These are phyloP conservation scores for Fusarium lyarnte DNA, from an alignment of 2,329 filamentous ascomycete genomes.

Conservation along the genomic window DNA sequence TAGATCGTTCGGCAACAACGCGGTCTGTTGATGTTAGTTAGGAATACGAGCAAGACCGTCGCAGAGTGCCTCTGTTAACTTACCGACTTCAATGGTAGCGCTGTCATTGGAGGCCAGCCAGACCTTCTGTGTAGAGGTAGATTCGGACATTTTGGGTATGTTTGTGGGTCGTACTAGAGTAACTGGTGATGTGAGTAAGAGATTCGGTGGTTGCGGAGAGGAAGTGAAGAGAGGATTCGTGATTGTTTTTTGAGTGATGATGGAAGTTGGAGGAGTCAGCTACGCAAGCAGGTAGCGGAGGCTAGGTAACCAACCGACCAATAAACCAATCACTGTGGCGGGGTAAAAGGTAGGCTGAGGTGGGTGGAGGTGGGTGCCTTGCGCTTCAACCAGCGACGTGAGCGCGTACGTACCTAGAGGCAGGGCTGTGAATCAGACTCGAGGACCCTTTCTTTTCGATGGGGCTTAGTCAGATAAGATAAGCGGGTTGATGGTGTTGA, in stretches of 20 bases:
- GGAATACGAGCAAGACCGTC: conserved; percentile 13
- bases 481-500: background rate
- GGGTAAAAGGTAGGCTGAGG: conserved; percentile 35
- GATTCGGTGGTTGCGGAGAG: background rate
- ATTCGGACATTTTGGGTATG: conserved; percentile 50
- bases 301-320: conserved; percentile 22
- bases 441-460: conserved; percentile 15
- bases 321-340: conserved; percentile 38
- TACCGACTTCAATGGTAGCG: conserved; percentile 58
- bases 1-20: conserved; percentile 86
- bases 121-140: conserved; percentile 53
- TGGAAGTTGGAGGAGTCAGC: conserved; percentile 39
- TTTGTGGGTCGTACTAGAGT: background rate
- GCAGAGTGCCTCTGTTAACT: conserved; percentile 41
- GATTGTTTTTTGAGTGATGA: conserved; percentile 28
- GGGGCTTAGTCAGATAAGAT: conserved; percentile 10
- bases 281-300: conserved; percentile 1
- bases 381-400: conserved; percentile 16
- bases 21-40: conserved; percentile 66
- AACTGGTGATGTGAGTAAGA: conserved; percentile 10
- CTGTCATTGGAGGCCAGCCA: conserved; percentile 63
- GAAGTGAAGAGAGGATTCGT: conserved; percentile 3
- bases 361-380: conserved; percentile 7
- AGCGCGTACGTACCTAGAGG: conserved; percentile 15
- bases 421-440: conserved; percentile 28